These are phyloP conservation scores for Saturnispora dispora DNA, from an alignment of 805 yeast species.

Conservation along the genomic window DNA sequence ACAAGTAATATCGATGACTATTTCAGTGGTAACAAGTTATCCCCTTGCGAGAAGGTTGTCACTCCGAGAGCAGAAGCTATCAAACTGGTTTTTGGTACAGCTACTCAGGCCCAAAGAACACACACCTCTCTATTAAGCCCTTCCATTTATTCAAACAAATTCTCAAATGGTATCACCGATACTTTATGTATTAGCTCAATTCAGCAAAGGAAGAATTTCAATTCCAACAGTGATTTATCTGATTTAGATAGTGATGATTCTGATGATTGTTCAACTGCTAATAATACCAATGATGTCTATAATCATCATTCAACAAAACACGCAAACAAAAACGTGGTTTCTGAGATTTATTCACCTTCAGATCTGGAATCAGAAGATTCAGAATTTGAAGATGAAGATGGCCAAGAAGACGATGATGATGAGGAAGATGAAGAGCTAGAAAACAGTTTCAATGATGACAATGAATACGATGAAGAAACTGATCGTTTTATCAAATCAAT, in stretches of 20 bases:
- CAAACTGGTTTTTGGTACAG: constrained; percentile 30
- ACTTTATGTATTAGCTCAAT: constrained; percentile 12
- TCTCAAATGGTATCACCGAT: constrained; percentile 9
- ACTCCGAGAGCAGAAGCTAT: constrained; percentile 34
- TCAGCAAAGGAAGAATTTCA: background rate
- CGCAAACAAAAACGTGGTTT: background rate
- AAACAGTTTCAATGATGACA: constrained; percentile 12
- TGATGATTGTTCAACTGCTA: constrained; percentile 4
- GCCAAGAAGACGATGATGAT: constrained; percentile 10
- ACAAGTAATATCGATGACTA: constrained; percentile 18
- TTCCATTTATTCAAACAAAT: background rate
- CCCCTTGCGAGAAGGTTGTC: constrained; percentile 10
- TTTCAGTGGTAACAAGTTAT: constrained; percentile 12
- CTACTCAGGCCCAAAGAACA: constrained; percentile 24
- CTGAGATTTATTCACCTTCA: constrained; percentile 1
- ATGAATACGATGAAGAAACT: constrained; percentile 10
- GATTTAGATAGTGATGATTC: constrained; percentile 19
- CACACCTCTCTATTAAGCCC: constrained; percentile 1
- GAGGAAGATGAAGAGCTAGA: constrained; percentile 13
- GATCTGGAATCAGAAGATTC: constrained; percentile 13
- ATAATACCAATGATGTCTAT: constrained; percentile 9
- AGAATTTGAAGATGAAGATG: constrained; percentile 15
- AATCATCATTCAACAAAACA: background rate
- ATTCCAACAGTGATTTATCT: constrained; percentile 10
- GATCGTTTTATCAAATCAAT: constrained; percentile 10